Conservation (phyloP, 1,284 basidiomycete genomes). For the Trametes polyzona region DNA sequence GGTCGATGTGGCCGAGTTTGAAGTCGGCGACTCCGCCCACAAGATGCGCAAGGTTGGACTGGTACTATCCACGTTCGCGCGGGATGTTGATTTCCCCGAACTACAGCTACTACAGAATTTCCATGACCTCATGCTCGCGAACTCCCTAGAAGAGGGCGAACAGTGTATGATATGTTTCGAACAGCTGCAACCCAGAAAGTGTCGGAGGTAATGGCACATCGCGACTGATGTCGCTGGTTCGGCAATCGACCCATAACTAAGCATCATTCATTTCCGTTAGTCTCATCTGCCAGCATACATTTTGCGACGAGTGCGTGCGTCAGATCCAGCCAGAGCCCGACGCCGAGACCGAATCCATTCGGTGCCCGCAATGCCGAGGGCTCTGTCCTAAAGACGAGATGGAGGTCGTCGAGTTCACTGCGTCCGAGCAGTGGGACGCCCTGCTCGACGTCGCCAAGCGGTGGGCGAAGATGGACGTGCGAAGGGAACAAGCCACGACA, state of each 20-base stretch:
- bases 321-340: conserved; percentile 26
- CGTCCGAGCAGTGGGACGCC: conserved; percentile 52
- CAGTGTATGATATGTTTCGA: conserved; percentile 51
- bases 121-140: conserved; percentile 43
- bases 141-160: conserved; percentile 47
- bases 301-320: conserved; percentile 45
- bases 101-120: conserved; percentile 48
- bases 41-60: conserved; percentile 46
- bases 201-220: conserved; percentile 34
- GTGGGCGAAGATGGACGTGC: conserved; percentile 44
- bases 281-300: conserved; percentile 47
- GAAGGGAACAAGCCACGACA: conserved; percentile 41
- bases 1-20: conserved; percentile 32
- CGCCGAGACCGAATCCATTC: conserved; percentile 32
- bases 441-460: conserved; percentile 46
- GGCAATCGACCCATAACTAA: no score
- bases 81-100: neutral
- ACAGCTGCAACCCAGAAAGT: conserved; percentile 39
- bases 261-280: conserved; percentile 27
- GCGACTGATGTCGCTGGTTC: no score
- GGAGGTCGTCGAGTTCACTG: conserved; percentile 46
- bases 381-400: conserved; percentile 39
- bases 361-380: conserved; percentile 48
- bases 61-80: neutral
- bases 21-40: conserved; percentile 38